A percentile compares a stretch with the other conserved stretches of the same genome.
These are phyloP conservation scores for Hibiscus mutabilis DNA, from an alignment of 345 rosid species.

Conservation along the genomic window DNA sequence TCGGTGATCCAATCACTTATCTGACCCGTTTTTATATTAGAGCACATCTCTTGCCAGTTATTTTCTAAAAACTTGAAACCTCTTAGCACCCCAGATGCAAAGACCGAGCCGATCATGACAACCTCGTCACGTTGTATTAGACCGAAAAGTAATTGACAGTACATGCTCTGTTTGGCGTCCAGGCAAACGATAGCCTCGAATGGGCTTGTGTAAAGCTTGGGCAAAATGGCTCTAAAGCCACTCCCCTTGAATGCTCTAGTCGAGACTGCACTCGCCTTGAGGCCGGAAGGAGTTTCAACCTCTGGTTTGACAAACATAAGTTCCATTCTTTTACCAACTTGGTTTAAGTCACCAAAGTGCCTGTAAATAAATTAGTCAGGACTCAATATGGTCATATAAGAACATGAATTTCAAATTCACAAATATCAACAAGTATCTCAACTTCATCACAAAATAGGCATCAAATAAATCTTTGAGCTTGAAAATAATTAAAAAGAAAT, in stretches of 20 bases:
- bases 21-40: neutral
- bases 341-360: constrained; percentile 46
- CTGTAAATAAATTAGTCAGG: constrained; percentile 17
- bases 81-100: constrained; percentile 20
- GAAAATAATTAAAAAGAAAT: no score
- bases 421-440: no score
- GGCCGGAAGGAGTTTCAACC: constrained; percentile 42
- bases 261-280: constrained; percentile 48
- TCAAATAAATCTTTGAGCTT: no score
- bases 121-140: constrained; percentile 46
- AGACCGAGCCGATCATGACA: constrained; percentile 34
- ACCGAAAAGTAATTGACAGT: constrained; percentile 23
- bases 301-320: constrained; percentile 52
- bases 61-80: constrained; percentile 1
- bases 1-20: neutral
- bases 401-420: no score
- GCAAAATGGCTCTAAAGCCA: constrained; percentile 38
- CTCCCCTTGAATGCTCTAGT: constrained; percentile 48
- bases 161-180: constrained; percentile 57
- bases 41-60: constrained; percentile 22
- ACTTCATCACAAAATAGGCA: no score
- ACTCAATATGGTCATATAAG: no score
- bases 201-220: constrained; percentile 50
- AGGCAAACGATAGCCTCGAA: constrained; percentile 48
- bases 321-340: constrained; percentile 51